Conservation (phyloP, 139 green algal species). For the Chlamydomonas urium region DNA sequence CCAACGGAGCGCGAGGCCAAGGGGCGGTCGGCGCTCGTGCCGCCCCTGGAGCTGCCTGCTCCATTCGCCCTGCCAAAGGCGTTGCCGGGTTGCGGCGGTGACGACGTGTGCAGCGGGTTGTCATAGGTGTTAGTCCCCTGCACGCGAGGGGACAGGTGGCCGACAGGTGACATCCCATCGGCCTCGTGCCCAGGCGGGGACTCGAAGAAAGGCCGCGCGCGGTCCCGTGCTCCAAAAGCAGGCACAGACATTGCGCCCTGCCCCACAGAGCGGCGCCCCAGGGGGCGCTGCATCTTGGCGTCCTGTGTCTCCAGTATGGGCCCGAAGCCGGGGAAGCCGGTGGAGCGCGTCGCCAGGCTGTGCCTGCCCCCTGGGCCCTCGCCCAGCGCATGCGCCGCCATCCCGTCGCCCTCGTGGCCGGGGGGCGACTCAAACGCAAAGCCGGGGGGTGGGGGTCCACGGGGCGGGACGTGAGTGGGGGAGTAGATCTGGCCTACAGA, state of each 20-base stretch:
- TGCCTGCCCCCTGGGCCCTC: background rate
- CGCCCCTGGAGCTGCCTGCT: background rate
- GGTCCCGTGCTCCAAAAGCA: background rate
- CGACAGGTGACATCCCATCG: background rate
- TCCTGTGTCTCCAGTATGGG: too few species aligned
- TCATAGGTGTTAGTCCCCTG: too few species aligned
- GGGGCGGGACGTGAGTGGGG: too few species aligned
- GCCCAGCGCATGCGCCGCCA: background rate
- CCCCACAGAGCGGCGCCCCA: too few species aligned
- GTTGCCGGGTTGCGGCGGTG: too few species aligned
- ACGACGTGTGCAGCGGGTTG: too few species aligned
- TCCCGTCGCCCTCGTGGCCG: conserved; percentile 6
- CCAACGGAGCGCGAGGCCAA: background rate
- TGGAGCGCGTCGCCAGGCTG: background rate
- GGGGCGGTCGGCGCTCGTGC: background rate
- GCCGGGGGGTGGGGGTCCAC: too few species aligned
- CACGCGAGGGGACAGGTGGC: background rate
- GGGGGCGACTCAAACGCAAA: conserved; percentile 15
- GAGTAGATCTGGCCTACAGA: too few species aligned
- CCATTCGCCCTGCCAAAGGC: too few species aligned
- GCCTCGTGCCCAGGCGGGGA: conserved; percentile 7
- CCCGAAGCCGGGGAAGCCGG: too few species aligned
- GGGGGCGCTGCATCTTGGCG: too few species aligned
- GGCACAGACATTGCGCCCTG: background rate
- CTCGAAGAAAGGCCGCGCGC: conserved; percentile 2